Base-by-base conservation (phyloP, 2,329 filamentous ascomycete species). In the Sarocladium kiliense region DNA sequence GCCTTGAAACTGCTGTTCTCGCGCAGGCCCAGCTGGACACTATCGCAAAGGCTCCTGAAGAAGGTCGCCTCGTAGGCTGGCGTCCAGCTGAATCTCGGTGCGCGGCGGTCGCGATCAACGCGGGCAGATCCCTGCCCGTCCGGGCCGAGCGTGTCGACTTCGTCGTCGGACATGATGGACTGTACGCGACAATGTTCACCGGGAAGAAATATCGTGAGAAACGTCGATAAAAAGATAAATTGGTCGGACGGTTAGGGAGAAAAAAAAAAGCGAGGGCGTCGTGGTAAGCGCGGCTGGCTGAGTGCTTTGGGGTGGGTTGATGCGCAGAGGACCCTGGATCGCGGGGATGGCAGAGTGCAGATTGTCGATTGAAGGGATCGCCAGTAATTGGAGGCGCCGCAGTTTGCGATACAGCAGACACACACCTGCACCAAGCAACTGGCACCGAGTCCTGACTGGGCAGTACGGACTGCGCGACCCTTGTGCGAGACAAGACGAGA, bases 1-100 rank as follows among this genome's bases (percentile, higher is more conserved):
- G 77, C 73, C 67, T 84, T 84, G 73, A 84, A 84, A 71, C 78
- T 82, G 67, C 79, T 79, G 60, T 79, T 79, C 61, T 82, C 79
- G 59, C 76, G 74, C 56, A 81, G 73, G 58, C 80, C 80, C 44
- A 81, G 70, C 63, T 76, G 73, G 60, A 84, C 81, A 34, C 79
- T 82, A 60, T 84, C 77, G 70, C 79, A 82, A 4, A 84, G 74
- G 51, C 80, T 84, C 55, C 76, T 73, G 68, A 84, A 84, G 66
- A 84, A 84, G 56, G 81, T 84, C 54, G 76, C 74, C 67, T 84
- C 81, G 70, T 77, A 84, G 19, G 76, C 74, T 1, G 75, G 72
- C 55, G 79, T 83, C 81, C 81, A 84, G 65, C 78, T 82, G 66
- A 84, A 84, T 57, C 81, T 77, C 54, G 80, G 80, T 30, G 73